These are phyloP conservation scores for Dichomitus squalens DNA, from an alignment of 1,284 basidiomycete species.

Conservation along the genomic window DNA sequence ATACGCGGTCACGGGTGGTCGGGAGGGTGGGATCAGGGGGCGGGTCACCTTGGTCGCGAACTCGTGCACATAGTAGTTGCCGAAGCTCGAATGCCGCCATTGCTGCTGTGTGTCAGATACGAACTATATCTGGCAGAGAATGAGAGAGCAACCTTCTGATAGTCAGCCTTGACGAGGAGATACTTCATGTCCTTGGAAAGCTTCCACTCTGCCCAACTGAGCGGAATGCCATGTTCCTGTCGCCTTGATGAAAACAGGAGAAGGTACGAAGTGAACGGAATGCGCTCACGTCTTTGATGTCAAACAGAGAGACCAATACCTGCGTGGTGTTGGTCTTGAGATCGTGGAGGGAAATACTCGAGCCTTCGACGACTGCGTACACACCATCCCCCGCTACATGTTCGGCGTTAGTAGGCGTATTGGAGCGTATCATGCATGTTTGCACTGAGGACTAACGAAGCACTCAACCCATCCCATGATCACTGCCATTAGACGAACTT, in stretches of 20 bases:
- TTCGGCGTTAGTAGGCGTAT: neutral
- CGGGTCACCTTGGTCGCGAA: slow-evolving; percentile 61
- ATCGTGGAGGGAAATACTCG: slow-evolving; percentile 76
- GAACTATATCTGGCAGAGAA: no score
- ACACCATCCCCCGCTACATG: slow-evolving; percentile 85
- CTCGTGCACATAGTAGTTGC: slow-evolving; percentile 87
- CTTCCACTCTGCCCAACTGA: slow-evolving; percentile 69
- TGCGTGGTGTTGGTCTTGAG: slow-evolving; percentile 73
- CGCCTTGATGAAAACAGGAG: neutral
- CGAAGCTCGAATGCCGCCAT: slow-evolving; percentile 90
- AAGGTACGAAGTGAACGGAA: neutral
- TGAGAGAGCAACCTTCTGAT: slow-evolving; percentile 80
- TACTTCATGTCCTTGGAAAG: slow-evolving; percentile 88
- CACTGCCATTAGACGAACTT: no score
- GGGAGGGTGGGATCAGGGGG: slow-evolving; percentile 65
- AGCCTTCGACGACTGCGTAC: slow-evolving; percentile 66
- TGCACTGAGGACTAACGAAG: neutral
- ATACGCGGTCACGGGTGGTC: slow-evolving; percentile 74
- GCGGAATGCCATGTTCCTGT: slow-evolving; percentile 56
- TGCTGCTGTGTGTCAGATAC: slow-evolving; percentile 56
- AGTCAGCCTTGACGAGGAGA: slow-evolving; percentile 77
- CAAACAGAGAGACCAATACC: slow-evolving; percentile 57
- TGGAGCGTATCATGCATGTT: no score
- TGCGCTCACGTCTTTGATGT: slow-evolving; percentile 63
- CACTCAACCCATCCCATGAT: no score